Conservation (phyloP, 2,329 filamentous ascomycete species). For the Penicillium carneum region DNA sequence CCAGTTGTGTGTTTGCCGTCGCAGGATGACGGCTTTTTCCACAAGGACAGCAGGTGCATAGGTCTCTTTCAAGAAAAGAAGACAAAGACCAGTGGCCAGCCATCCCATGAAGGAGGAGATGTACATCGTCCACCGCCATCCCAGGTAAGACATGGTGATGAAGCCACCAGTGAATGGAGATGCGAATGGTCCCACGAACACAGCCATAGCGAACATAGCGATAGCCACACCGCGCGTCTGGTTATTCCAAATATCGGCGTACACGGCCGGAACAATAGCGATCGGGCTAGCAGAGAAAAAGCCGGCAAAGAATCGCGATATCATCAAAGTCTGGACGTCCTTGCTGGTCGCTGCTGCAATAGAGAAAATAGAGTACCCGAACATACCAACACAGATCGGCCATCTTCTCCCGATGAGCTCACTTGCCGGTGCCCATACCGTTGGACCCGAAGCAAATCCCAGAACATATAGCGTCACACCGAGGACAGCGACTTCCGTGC, state of each 20-base stretch:
- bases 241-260: constrained; percentile 61
- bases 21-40: constrained; percentile 56
- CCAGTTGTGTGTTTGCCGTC: constrained; percentile 65
- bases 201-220: constrained; percentile 60
- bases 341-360: constrained; percentile 55
- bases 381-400: constrained; percentile 57
- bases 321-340: constrained; percentile 53
- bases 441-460: constrained; percentile 66
- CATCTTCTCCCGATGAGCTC: constrained; percentile 67
- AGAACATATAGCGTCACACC: constrained; percentile 60
- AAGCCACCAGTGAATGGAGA: constrained; percentile 62
- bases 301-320: constrained; percentile 58
- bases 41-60: constrained; percentile 57
- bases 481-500: constrained; percentile 54
- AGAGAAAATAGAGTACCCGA: constrained; percentile 56
- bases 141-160: constrained; percentile 57
- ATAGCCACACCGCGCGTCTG: constrained; percentile 53
- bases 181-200: constrained; percentile 59
- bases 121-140: constrained; percentile 63
- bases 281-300: constrained; percentile 56
- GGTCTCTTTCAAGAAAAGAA: constrained; percentile 60
- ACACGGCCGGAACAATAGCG: constrained; percentile 54
- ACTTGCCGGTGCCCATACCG: constrained; percentile 68
- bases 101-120: constrained; percentile 64
- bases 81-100: constrained; percentile 47